Conservation (phyloP, 1,139 yeast species). For the Pichia sp. region DNA sequence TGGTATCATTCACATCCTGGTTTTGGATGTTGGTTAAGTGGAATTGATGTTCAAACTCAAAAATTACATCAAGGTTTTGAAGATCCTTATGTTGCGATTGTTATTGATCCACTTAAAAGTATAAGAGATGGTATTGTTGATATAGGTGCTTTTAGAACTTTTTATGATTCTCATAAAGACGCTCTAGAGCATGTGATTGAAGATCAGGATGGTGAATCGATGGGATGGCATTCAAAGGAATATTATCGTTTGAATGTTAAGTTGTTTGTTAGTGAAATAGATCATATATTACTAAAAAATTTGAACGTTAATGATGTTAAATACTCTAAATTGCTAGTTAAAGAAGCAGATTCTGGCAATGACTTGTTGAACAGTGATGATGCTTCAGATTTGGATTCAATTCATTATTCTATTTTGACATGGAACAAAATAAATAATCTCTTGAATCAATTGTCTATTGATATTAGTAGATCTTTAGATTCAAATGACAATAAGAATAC, state of each 20-base stretch:
- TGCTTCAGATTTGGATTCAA: neutral
- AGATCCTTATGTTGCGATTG: slow-evolving; percentile 87
- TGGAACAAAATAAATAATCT: slow-evolving; percentile 2
- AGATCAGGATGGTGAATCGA: neutral
- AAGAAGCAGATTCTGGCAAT: neutral
- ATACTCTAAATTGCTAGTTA: neutral
- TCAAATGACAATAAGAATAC: neutral
- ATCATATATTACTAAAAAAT: slow-evolving; percentile 17
- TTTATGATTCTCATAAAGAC: slow-evolving; percentile 18
- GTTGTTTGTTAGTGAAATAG: slow-evolving; percentile 46
- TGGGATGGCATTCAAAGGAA: slow-evolving; percentile 62
- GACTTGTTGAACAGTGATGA: neutral
- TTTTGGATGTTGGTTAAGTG: slow-evolving; percentile 90
- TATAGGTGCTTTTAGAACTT: slow-evolving; percentile 88
- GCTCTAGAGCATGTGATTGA: slow-evolving; percentile 21
- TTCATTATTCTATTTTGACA: slow-evolving; percentile 5
- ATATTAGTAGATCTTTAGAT: neutral
- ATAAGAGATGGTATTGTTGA: slow-evolving; percentile 61
- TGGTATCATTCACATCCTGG: slow-evolving; percentile 99
- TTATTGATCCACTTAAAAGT: slow-evolving; percentile 77
- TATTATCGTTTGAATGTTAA: slow-evolving; percentile 68
- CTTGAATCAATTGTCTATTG: neutral
- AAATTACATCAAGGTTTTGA: slow-evolving; percentile 77
- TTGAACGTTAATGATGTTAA: neutral
- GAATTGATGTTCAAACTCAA: slow-evolving; percentile 87